Evolutionary conservation across 257 asterid genomes (phyloP).

Genomic region (Ophiorrhiza pumila): DNA sequence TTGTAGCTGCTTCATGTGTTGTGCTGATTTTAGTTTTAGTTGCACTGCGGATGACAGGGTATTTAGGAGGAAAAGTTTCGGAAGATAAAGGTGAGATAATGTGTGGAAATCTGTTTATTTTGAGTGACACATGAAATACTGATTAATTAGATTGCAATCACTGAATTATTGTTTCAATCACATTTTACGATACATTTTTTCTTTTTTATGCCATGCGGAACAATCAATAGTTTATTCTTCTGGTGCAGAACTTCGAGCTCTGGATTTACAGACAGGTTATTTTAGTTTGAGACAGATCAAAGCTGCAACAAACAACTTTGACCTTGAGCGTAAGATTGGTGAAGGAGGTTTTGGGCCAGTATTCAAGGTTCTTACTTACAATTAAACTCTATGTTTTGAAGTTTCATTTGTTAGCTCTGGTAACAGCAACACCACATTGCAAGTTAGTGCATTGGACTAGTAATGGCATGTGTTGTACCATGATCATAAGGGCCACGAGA

Average conservation of each 20-base stretch:
- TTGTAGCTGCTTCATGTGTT: conserved; percentile 46
- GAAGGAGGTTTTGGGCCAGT: conserved; percentile 53
- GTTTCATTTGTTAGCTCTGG: not conserved
- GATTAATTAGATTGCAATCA: too few species aligned
- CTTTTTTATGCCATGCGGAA: not conserved
- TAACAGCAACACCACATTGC: not conserved
- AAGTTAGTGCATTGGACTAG: not conserved
- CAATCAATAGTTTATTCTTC: not conserved
- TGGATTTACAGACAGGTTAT: conserved; percentile 44
- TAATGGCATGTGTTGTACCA: not conserved
- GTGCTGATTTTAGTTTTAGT: conserved; percentile 34
- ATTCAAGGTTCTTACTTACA: conserved; percentile 32
- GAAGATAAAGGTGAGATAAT: conserved; percentile 55
- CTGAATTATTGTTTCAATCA: not conserved
- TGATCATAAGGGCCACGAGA: not conserved
- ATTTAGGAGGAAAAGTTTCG: conserved; percentile 39
- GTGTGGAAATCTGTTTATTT: not conserved
- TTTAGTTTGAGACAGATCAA: conserved; percentile 41
- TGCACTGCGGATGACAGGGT: conserved; percentile 64
- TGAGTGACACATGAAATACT: too few species aligned
- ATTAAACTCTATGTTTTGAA: not conserved
- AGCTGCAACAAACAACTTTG: conserved; percentile 41
- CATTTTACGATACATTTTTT: not conserved
- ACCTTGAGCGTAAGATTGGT: conserved; percentile 42
- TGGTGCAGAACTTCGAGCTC: conserved; percentile 38